These are phyloP conservation scores for Tubosaeta sp. DNA, from an alignment of 768 basidiomycete species.

Conservation along the genomic window DNA sequence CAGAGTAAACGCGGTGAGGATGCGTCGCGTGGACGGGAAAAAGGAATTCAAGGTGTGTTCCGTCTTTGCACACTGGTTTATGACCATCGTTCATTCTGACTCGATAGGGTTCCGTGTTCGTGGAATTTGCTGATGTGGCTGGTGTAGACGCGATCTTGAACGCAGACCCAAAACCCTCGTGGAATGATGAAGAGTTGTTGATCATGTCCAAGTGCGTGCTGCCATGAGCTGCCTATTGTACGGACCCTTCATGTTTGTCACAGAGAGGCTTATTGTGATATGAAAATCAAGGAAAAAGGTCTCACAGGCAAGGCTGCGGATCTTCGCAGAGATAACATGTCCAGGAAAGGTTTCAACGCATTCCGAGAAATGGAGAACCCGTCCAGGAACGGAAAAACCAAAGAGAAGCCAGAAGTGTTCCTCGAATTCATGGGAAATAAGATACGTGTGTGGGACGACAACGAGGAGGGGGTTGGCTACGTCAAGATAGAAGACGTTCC, in stretches of 20 bases:
- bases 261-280: constrained; percentile 84
- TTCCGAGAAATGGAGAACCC: constrained; percentile 60
- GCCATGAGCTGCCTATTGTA: neutral
- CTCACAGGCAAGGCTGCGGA: constrained; percentile 68
- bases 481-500: constrained; percentile 42
- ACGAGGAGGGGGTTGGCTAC: constrained; percentile 47
- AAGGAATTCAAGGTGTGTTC: constrained; percentile 81
- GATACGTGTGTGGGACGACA: constrained; percentile 50
- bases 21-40: constrained; percentile 73
- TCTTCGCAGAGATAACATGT: constrained; percentile 52
- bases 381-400: constrained; percentile 34
- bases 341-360: constrained; percentile 67
- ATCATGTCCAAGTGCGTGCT: constrained; percentile 80
- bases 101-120: constrained; percentile 85
- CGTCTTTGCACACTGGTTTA: neutral
- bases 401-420: constrained; percentile 54
- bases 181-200: constrained; percentile 69
- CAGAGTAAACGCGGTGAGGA: constrained; percentile 74
- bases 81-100: neutral
- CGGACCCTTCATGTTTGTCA: neutral
- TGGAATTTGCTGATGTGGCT: constrained; percentile 74
- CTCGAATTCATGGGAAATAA: constrained; percentile 59
- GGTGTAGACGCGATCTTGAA: constrained; percentile 72
- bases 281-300: constrained; percentile 96
- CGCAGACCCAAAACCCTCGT: constrained; percentile 77